Base-by-base conservation (phyloP, 2,329 filamentous ascomycete genomes). In the Cordyceps cicadae region DNA sequence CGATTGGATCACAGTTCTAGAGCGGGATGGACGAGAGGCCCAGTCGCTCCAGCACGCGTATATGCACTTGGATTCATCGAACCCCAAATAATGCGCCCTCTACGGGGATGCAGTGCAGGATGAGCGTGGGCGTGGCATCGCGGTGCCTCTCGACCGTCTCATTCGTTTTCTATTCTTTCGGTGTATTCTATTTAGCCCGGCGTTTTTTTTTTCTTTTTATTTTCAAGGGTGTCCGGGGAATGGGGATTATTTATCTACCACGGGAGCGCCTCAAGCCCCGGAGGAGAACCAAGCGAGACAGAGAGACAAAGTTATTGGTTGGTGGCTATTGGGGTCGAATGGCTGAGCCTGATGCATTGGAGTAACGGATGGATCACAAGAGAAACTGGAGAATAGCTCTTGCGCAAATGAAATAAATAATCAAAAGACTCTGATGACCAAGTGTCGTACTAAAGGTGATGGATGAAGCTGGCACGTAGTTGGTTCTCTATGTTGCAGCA, bases 1-100 rank as follows among this genome's bases (percentile, higher is more conserved):
- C 59, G 93, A 97, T 72, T 86, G 92, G 77, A 78, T 96, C 17
- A 79, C 84, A 21, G 89, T 89, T 62, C 79, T 97, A 52, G 92
- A 96, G 72, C 79, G 86, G 55, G 90, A 96, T 70, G 88, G 89
- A 1, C 81, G 79, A 65, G 87, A 91, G 70, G 76, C 76, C 65
- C 82, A 78, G 69, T 82, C 85, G 26, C 71, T 90, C 53, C 85
- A 88, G 69, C 73, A 75, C 53, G 82, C 84, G 1, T 85, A 85
- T 63, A 67, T 78, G 61, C 73, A 72, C 62, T 70, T 86, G 65
- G 82, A 86, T 65, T 70, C 73, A 54, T 80, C 79, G 15, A 75
- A 76, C 58, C 74, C 77, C 24, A 75, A 70, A 65, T 77, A 72
- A 71, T 53, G 60, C 56, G 21, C 62, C 65, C 59, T 65, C 65